phyloP scores from a whole-genome alignment of 495 filamentous ascomycete genomes.

The Alectoria sarmentosa region DNA sequence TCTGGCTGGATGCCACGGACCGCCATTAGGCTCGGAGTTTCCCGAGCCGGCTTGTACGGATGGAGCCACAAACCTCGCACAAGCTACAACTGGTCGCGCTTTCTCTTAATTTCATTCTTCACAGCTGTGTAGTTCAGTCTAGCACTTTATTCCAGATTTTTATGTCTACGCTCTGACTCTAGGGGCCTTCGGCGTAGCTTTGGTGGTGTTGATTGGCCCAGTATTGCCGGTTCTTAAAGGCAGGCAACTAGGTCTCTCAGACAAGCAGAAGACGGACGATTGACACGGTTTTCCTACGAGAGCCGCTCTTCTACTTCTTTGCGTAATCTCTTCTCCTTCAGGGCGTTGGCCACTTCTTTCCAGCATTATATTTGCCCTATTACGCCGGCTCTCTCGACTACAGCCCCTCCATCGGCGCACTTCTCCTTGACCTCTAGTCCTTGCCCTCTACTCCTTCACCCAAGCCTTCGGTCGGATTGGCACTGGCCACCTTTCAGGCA shows the following conservation, averaged over 20 bases:
- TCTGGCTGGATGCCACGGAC: too few species aligned
- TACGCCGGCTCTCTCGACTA: slow-evolving; percentile 38
- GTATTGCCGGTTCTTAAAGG: slow-evolving; percentile 29
- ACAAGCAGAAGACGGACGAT: slow-evolving; percentile 19
- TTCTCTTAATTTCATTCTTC: not conserved
- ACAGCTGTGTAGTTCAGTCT: not conserved
- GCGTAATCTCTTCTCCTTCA: too few species aligned
- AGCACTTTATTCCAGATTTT: not conserved
- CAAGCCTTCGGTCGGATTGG: slow-evolving; percentile 41
- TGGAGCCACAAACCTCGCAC: not conserved
- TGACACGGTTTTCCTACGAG: slow-evolving; percentile 36
- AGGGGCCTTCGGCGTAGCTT: too few species aligned
- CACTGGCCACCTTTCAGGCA: slow-evolving; percentile 44
- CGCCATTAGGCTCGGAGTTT: too few species aligned
- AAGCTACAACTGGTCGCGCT: not conserved
- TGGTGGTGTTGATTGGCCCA: too few species aligned
- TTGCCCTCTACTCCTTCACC: too few species aligned
- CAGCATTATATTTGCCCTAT: slow-evolving; percentile 45
- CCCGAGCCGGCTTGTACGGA: not conserved
- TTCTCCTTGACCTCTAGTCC: slow-evolving; percentile 40
- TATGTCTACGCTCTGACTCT: too few species aligned
- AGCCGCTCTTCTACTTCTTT: too few species aligned
- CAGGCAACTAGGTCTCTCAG: slow-evolving; percentile 23
- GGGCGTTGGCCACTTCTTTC: too few species aligned
- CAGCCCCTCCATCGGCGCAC: slow-evolving; percentile 26